Evolutionary conservation across 257 asterid genomes (phyloP), one percentile per base, ranked within the genome.

Genomic region (Gentiana macrophylla): DNA sequence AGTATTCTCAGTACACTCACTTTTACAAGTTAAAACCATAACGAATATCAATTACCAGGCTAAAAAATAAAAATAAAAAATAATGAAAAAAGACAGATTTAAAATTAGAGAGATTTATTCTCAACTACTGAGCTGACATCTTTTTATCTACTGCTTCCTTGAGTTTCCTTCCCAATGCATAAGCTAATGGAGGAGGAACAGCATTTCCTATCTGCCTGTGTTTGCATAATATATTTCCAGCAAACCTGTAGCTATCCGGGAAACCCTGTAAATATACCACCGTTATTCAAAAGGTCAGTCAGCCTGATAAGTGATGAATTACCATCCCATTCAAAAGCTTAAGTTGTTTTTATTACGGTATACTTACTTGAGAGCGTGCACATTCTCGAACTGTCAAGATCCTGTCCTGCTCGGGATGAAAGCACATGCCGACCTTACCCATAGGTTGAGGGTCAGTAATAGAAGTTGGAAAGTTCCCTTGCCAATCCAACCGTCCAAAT

Each of bases 341-440:
- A 41, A 1, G 9, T 41, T 24, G 4, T 5, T 50, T 32, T 12
- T 8, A 4, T 24, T 24, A 24, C 24, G 24, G 38, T 50, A 32
- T 1, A 63, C 88, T 78, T 78, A 86, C 96, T 68, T 91, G 98
- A 57, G 98, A 91, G 47, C 98, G 95, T 0, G 96, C 95, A 71
- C 95, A 91, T 77, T 91, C 98, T 44, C 98, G 89, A 54, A 91
- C 98, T 3, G 96, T 91, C 48, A 91, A 88, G 50, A 91, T 91
- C 74, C 98, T 78, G 77, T 91, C 96, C 67, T 91, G 95, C 58
- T 86, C 89, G 1, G 95, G 97, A 61, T 89, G 97, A 72, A 89
- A 89, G 70, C 97, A 86, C 97, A 86, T 86, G 60, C 97, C 95
- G n/a, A 89, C 97, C 71, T 86, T 86, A 53, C 97, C 94, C 97